A percentile compares a stretch with the other conserved stretches of the same genome.
These are phyloP conservation scores for Chrysanthemum lavandulifolium DNA, from an alignment of 129 eudicot genomes.

Conservation along the genomic window DNA sequence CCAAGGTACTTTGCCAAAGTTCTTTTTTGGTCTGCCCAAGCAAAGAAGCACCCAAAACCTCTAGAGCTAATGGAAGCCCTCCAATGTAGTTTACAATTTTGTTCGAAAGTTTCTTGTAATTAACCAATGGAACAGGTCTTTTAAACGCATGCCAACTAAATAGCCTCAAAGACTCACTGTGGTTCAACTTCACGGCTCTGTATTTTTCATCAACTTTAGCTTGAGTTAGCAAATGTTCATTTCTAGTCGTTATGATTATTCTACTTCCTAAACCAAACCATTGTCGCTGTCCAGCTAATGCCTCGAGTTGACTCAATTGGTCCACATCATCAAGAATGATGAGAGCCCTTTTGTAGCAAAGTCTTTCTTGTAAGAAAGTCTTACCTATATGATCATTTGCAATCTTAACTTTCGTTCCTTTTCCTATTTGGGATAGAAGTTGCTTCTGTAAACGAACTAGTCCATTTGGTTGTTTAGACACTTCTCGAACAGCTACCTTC, in stretches of 20 bases:
- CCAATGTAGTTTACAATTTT: neutral
- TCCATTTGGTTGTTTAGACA: conserved; percentile 16
- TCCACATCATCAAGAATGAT: conserved; percentile 29
- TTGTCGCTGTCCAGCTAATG: conserved; percentile 6
- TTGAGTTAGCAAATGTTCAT: conserved; percentile 16
- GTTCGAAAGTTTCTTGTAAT: conserved; percentile 2
- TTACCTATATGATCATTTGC: conserved; percentile 17
- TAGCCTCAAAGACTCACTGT: conserved; percentile 15
- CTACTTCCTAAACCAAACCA: conserved; percentile 28
- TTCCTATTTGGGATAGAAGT: conserved; percentile 25
- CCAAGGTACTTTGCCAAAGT: conserved; percentile 25
- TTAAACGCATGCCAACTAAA: conserved; percentile 33
- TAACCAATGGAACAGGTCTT: neutral
- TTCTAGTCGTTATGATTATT: conserved; percentile 27
- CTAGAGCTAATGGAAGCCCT: conserved; percentile 28
- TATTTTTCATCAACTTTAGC: conserved; percentile 3
- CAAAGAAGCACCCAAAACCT: conserved; percentile 27
- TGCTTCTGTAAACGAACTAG: conserved; percentile 25
- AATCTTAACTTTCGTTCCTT: conserved; percentile 4
- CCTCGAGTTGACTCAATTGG: conserved; percentile 10
- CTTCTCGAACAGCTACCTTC: conserved; percentile 24
- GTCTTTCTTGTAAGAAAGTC: neutral
- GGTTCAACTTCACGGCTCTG: neutral
- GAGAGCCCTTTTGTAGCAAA: conserved; percentile 23
- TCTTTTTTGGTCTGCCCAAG: conserved; percentile 10